Base-by-base conservation (phyloP, 2,329 filamentous ascomycete species). In the Colletotrichum karsti region DNA sequence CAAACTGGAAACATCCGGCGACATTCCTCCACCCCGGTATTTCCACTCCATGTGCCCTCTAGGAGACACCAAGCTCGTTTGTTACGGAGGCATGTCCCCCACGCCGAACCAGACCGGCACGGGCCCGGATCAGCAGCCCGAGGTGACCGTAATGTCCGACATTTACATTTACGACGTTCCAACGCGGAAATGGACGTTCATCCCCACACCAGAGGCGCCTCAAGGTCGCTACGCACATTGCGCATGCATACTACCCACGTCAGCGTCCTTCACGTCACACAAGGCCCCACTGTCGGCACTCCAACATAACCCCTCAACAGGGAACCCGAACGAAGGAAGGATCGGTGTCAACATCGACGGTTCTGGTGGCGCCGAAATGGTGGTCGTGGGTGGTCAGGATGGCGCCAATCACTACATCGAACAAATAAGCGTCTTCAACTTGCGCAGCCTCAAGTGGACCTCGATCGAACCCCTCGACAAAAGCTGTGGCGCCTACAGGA, bases 371-470 rank as follows among this genome's bases (percentile, higher is more conserved):
- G 94, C 96, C 2, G 95, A 99, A 78, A 98, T 99, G 95, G 89
- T 99, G 6, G 92, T 99, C 13, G 95, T 98, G 7, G 96, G 96
- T 68, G 96, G 96, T 0, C 96, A 99, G 79, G 96, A 99, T 76
- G 96, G 93, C 60, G 92, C 92, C n/a, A 99, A 99, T 78, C 95
- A 97, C 78, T 99, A 99, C 77, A 99, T 99, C 72, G 95, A 99
- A 79, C 94, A 99, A 80, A 97, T 99, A 71, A 98, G 94, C 77
- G 94, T 99, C 3, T 99, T 99, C 84, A 99, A 99, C 75, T 84
- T 99, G 26, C 90, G 96, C 54, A 98, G 94, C 77, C 82, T 98
- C 67, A 97, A 96, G 80, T 99, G 96, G 96, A 97, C 94, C 2
- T 93, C 93, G 18, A 98, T 94, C 2, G 93, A 93, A 71, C 86